Conservation (phyloP, 805 yeast species). For the Saturnispora gosingensis region DNA sequence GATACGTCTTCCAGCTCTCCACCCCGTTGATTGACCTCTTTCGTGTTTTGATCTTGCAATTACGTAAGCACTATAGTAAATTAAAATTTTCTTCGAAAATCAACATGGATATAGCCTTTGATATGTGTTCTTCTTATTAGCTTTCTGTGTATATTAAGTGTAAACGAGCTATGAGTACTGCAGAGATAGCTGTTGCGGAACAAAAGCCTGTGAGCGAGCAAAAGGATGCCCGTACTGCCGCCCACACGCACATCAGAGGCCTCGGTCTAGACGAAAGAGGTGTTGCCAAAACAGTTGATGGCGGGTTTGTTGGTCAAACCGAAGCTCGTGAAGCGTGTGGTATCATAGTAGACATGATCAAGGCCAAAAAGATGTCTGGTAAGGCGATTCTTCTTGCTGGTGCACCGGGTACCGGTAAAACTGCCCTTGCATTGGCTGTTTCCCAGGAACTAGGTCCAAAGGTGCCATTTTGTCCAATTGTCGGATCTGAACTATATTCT, state of each 20-base stretch:
- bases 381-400: slow-evolving; percentile 94
- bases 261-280: slow-evolving; percentile 91
- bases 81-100: not conserved
- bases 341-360: slow-evolving; percentile 83
- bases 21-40: not conserved
- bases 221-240: slow-evolving; percentile 43
- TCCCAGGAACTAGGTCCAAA: slow-evolving; percentile 62
- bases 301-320: slow-evolving; percentile 97
- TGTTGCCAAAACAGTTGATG: slow-evolving; percentile 69
- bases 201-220: slow-evolving; percentile 10
- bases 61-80: not conserved
- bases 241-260: slow-evolving; percentile 97
- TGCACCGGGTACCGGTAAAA: slow-evolving; percentile 97
- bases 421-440: slow-evolving; percentile 94
- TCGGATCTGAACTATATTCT: slow-evolving; percentile 89
- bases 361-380: slow-evolving; percentile 92
- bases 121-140: not conserved
- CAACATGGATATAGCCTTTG: not conserved
- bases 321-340: slow-evolving; percentile 94
- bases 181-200: not conserved
- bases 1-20: no score
- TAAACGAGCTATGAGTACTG: not conserved
- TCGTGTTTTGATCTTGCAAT: not conserved
- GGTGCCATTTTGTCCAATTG: slow-evolving; percentile 92
- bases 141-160: not conserved